Conservation (phyloP, 169 alveolate species). For the Pseudocohnilembus persalinus region DNA sequence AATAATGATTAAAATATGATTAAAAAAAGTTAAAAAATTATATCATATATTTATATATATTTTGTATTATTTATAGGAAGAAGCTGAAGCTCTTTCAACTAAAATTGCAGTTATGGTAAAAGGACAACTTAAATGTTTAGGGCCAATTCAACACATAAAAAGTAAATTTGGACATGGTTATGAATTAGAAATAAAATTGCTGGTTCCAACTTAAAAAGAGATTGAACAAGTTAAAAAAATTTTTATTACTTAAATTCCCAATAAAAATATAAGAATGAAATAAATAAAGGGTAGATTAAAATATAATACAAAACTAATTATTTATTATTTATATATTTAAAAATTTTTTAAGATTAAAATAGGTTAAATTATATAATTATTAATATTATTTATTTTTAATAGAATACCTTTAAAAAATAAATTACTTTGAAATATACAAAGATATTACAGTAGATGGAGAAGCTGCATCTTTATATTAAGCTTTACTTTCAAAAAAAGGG, state of each 20-base stretch:
- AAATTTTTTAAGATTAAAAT: too few relatives aligned
- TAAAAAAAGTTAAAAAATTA: not conserved
- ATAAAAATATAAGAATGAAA: not conserved
- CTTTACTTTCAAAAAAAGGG: conserved; percentile 1
- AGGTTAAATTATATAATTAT: too few relatives aligned
- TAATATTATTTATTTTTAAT: too few relatives aligned
- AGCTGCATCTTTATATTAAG: conserved; percentile 21
- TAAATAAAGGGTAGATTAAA: not conserved
- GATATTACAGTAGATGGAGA: conserved; percentile 18
- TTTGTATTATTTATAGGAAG: conserved; percentile 62
- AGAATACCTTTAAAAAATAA: too few relatives aligned
- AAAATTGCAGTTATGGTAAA: conserved; percentile 85
- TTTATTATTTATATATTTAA: too few relatives aligned
- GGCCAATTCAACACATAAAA: conserved; percentile 71
- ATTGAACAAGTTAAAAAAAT: too few relatives aligned
- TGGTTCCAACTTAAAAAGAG: conserved; percentile 25
- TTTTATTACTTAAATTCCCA: not conserved
- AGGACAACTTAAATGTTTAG: conserved; percentile 78
- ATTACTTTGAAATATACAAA: not conserved
- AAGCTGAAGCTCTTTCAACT: conserved; percentile 89
- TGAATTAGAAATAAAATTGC: conserved; percentile 65
- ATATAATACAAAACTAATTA: too few relatives aligned
- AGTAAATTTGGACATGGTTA: conserved; percentile 81
- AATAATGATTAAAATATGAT: not conserved
- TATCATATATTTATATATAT: too few relatives aligned